Base-by-base conservation (phyloP, 176 grass and related monocot genomes). In the Hyparrhenia diplandra region DNA sequence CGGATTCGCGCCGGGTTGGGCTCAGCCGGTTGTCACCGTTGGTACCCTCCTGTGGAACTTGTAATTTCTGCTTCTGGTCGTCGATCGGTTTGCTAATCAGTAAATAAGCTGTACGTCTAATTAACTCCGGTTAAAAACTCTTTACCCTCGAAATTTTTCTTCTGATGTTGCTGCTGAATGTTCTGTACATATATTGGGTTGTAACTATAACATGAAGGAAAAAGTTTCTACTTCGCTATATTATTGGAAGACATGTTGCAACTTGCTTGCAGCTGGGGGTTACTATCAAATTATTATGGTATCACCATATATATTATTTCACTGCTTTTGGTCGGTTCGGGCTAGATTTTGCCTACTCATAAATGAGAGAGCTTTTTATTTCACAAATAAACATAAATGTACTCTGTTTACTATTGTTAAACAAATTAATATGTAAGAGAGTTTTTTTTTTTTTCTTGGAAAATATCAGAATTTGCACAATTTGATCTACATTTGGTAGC, bases 41-140 rank as follows among this genome's bases (percentile, higher is more conserved):
- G 88, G 76, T 51, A 54, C 82, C 73, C 41, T 93, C 13, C 80
- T 85, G 6, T 88, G 88, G 88, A 83, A 93, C 84, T 70, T 89
- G 80, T 93, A 65, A 87, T 51, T 6, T 13, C 52, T 28, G 54
- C 8, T 24, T 24, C 52, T 55, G 21, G 16, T 11, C n/a, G n/a
- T n/a, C n/a, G n/a, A n/a, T n/a, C 17, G 43, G 1, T 73, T 18
- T 65, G 11, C 24, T 72, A 42, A 80, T 80, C n/a, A 74, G 18
- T 42, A 10, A 51, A 25, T 36, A 36, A 40, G 2, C 6, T 8
- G 6, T 8, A 13, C 55, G 64, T 14, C 36, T 59, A 63, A 62
- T 73, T 66, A 74, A 80, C 75, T 42, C 18, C 0, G 43, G 35
- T 66, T 31, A 23, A 72, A 67, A 55, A 54, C 4, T 62, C 20